Evolutionary conservation across 148 eudicot genomes (phyloP).

Genomic region (Tetragonia tetragonoides): DNA sequence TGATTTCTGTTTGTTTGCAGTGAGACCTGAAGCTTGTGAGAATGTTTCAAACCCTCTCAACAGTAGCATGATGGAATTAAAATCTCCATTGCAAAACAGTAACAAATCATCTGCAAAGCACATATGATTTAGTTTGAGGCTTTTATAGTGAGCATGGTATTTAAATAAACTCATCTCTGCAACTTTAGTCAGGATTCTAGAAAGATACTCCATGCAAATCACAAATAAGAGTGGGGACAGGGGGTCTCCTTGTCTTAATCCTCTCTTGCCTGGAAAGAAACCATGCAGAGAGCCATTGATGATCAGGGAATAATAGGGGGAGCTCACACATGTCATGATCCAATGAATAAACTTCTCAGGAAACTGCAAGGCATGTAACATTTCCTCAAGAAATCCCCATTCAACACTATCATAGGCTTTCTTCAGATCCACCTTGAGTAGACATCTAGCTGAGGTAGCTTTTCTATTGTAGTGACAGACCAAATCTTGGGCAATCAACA

Average conservation of each 20-base stretch:
- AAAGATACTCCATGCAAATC: not conserved
- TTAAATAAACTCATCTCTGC: too few species aligned
- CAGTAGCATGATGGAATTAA: not conserved
- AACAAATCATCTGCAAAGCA: not conserved
- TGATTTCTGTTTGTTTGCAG: not conserved
- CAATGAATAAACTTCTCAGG: not conserved
- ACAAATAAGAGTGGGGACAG: not conserved
- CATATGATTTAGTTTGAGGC: not conserved
- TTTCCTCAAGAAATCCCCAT: not conserved
- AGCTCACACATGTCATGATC: not conserved
- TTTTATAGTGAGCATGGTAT: not conserved
- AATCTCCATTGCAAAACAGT: not conserved
- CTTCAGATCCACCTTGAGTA: not conserved
- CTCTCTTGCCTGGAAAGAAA: not conserved
- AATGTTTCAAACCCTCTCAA: not conserved
- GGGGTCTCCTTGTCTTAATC: not conserved
- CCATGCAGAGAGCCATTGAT: not conserved
- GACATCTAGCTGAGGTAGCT: not conserved
- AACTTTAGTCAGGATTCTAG: not conserved
- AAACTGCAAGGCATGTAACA: not conserved
- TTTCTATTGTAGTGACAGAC: not conserved
- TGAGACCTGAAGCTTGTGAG: not conserved
- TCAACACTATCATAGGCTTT: not conserved
- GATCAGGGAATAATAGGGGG: not conserved
- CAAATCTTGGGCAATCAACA: not conserved